These are phyloP conservation scores for Amanita brunnescens DNA, from an alignment of 768 basidiomycete genomes.

Conservation along the genomic window DNA sequence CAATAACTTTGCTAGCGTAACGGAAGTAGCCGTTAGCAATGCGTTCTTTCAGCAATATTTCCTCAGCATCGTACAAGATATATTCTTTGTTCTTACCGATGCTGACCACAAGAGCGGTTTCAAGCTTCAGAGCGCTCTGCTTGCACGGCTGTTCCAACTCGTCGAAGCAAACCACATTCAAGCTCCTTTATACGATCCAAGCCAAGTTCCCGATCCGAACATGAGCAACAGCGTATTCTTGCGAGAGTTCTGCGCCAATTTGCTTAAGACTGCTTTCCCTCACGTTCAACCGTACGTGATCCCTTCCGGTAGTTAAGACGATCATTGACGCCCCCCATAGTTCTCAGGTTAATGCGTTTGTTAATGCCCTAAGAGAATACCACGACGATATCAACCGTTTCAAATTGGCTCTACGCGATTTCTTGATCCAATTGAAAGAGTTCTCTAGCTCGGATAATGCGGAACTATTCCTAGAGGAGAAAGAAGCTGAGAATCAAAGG, in stretches of 20 bases:
- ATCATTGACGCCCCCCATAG: slow-evolving; percentile 26
- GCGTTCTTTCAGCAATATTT: slow-evolving; percentile 97
- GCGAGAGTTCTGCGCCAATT: slow-evolving; percentile 76
- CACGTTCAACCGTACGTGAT: slow-evolving; percentile 74
- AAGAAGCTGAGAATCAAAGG: slow-evolving; percentile 73
- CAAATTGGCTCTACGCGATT: slow-evolving; percentile 92
- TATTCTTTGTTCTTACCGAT: slow-evolving; percentile 95
- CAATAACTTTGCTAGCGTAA: slow-evolving; percentile 80
- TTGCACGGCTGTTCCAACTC: slow-evolving; percentile 89
- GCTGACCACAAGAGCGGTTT: slow-evolving; percentile 99
- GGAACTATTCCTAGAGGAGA: slow-evolving; percentile 90
- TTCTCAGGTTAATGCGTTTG: slow-evolving; percentile 63
- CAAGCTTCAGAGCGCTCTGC: slow-evolving; percentile 88
- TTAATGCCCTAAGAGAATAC: slow-evolving; percentile 57
- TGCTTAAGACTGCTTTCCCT: slow-evolving; percentile 85
- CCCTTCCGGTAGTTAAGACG: background rate
- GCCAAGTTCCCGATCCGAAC: slow-evolving; percentile 56
- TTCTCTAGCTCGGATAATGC: slow-evolving; percentile 87
- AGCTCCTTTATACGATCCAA: slow-evolving; percentile 78
- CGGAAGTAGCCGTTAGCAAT: slow-evolving; percentile 73
- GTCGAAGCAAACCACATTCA: slow-evolving; percentile 76
- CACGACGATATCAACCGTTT: slow-evolving; percentile 81
- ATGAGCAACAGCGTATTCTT: slow-evolving; percentile 77
- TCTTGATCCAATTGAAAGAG: slow-evolving; percentile 96
- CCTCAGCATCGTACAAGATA: slow-evolving; percentile 88